phyloP scores from a whole-genome alignment of 768 basidiomycete species.

The Macrocybe gigantea region DNA sequence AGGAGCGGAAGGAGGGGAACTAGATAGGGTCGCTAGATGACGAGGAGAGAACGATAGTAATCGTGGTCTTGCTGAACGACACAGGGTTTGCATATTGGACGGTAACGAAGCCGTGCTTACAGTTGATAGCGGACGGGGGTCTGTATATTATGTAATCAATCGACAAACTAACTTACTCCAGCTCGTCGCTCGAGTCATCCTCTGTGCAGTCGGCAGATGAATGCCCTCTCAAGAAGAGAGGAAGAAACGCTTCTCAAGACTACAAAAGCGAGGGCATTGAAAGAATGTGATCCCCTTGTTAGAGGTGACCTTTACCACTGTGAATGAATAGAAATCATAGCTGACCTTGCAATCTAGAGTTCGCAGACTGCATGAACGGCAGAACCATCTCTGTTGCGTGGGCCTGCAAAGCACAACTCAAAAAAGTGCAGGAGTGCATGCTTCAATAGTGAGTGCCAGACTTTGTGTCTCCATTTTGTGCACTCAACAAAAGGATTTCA shows the following conservation, averaged over 20 bases:
- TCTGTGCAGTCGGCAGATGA: slow-evolving; percentile 39
- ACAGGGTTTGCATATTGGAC: too few relatives aligned
- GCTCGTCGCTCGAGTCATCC: not conserved
- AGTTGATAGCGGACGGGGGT: too few relatives aligned
- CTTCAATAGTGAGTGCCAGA: slow-evolving; percentile 59
- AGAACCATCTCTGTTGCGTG: slow-evolving; percentile 82
- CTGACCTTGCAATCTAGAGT: slow-evolving; percentile 41
- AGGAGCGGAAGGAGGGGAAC: slow-evolving; percentile 26
- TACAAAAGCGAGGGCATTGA: slow-evolving; percentile 73
- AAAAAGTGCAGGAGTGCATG: slow-evolving; percentile 73
- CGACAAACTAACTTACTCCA: not conserved
- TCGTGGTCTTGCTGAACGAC: slow-evolving; percentile 5
- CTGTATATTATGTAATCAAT: not conserved
- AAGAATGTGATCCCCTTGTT: slow-evolving; percentile 71
- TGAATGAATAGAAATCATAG: slow-evolving; percentile 1
- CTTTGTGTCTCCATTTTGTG: not conserved
- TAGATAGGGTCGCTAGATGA: slow-evolving; percentile 42
- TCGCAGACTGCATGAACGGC: slow-evolving; percentile 79
- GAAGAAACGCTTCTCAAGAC: slow-evolving; percentile 82
- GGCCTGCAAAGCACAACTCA: slow-evolving; percentile 70
- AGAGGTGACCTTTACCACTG: slow-evolving; percentile 43
- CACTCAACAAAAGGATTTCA: slow-evolving; percentile 18
- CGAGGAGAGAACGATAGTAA: slow-evolving; percentile 23
- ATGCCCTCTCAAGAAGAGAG: slow-evolving; percentile 81
- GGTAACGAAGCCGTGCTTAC: too few relatives aligned